Conservation (phyloP, 306 rosid genomes). For the Rosa multiflora region DNA sequence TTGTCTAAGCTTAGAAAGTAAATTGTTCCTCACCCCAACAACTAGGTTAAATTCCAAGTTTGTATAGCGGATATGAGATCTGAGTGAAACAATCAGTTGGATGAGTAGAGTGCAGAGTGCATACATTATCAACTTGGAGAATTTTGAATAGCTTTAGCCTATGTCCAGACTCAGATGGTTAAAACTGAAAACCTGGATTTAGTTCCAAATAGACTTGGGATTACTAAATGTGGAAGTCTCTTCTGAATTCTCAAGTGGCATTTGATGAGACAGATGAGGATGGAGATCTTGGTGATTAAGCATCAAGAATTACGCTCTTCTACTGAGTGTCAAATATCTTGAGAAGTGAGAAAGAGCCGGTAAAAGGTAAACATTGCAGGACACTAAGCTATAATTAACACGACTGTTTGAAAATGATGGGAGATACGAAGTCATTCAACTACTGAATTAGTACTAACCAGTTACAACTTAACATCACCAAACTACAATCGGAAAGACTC, state of each 20-base stretch:
- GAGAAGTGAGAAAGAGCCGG: background rate
- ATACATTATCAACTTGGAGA: conserved; percentile 36
- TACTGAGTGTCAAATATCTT: too few relatives aligned
- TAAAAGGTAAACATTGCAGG: background rate
- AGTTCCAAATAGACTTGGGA: too few relatives aligned
- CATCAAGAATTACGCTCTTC: background rate
- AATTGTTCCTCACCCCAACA: too few relatives aligned
- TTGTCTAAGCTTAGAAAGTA: too few relatives aligned
- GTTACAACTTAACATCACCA: background rate
- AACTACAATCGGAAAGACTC: background rate
- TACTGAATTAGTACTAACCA: background rate
- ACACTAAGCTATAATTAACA: background rate
- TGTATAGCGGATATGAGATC: too few relatives aligned
- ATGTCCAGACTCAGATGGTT: too few relatives aligned
- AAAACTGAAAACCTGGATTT: too few relatives aligned
- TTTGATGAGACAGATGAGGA: background rate
- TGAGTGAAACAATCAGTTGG: background rate
- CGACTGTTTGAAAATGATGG: background rate
- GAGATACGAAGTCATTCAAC: background rate
- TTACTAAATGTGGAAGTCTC: background rate
- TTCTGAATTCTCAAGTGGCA: background rate
- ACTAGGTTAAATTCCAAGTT: too few relatives aligned
- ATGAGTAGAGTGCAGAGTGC: conserved; percentile 47
- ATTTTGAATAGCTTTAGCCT: conserved; percentile 24
- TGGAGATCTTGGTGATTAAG: background rate